These are phyloP conservation scores for Scolecobasidium constrictum DNA, from an alignment of 2,329 filamentous ascomycete genomes.

Conservation along the genomic window DNA sequence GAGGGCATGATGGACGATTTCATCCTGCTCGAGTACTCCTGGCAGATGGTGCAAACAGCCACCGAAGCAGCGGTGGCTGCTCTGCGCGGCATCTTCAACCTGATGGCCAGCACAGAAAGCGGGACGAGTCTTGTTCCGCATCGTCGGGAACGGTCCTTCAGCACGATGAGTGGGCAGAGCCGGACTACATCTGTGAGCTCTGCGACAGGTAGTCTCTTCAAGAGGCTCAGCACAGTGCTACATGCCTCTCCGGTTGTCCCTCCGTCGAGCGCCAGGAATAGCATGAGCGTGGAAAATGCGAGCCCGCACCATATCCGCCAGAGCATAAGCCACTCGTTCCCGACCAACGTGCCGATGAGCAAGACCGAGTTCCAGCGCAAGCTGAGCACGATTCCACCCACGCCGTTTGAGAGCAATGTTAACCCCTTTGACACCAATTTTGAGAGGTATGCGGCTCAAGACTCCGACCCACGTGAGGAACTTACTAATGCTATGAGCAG, in stretches of 20 bases:
- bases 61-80: constrained; percentile 30
- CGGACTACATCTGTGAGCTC: neutral
- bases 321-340: neutral
- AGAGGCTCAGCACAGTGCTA: neutral
- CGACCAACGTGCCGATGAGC: neutral
- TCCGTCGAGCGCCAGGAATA: neutral
- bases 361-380: neutral
- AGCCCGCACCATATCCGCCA: neutral
- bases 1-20: constrained; percentile 33
- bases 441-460: neutral
- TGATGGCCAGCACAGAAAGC: constrained; percentile 22
- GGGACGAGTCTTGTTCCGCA: neutral
- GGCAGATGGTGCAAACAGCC: constrained; percentile 30
- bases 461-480: neutral
- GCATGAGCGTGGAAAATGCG: neutral
- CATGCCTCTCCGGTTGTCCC: neutral
- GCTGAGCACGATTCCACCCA: neutral
- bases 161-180: neutral
- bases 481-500: no score
- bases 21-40: constrained; percentile 34
- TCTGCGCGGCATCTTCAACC: constrained; percentile 34
- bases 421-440: neutral
- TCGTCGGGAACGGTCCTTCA: neutral
- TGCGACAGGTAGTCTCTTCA: neutral
- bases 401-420: neutral